A percentile compares a stretch with the other conserved stretches of the same genome.
Evolutionary conservation across 345 rosid genomes (phyloP).

Genomic region (Raphanus raphanistrum): DNA sequence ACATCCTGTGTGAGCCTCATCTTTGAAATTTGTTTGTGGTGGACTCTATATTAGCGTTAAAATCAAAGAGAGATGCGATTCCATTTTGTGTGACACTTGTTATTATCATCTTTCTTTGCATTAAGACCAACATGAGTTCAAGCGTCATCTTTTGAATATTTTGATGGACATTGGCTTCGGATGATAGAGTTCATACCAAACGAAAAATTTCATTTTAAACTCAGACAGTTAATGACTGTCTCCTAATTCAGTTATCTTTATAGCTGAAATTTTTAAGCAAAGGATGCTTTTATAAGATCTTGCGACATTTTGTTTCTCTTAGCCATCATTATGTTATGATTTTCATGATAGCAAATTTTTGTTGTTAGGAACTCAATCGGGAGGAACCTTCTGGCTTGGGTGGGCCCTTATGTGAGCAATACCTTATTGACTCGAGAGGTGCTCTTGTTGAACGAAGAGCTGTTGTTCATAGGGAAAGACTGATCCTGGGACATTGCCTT

Average conservation of each 20-base stretch:
- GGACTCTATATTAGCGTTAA: neutral
- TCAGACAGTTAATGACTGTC: neutral
- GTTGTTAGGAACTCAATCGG: slow-evolving; percentile 76
- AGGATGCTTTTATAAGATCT: slow-evolving; percentile 8
- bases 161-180: neutral
- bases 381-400: slow-evolving; percentile 96
- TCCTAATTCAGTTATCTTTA: neutral
- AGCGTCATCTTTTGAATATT: neutral
- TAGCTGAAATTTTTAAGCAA: slow-evolving; percentile 6
- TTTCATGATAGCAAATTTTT: slow-evolving; percentile 19
- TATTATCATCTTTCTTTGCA: neutral
- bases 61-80: neutral
- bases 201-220: neutral
- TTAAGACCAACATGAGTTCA: neutral
- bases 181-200: neutral
- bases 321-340: slow-evolving; percentile 6
- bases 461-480: slow-evolving; percentile 84
- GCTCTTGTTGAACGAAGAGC: slow-evolving; percentile 82
- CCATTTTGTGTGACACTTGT: neutral
- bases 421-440: slow-evolving; percentile 86
- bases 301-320: neutral
- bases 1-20: neutral
- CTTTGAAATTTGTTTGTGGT: neutral
- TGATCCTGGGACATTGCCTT: slow-evolving; percentile 87
- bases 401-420: slow-evolving; percentile 75